phyloP scores from a whole-genome alignment of 441 rosid species.

The Pelargonium exstipulatum region DNA sequence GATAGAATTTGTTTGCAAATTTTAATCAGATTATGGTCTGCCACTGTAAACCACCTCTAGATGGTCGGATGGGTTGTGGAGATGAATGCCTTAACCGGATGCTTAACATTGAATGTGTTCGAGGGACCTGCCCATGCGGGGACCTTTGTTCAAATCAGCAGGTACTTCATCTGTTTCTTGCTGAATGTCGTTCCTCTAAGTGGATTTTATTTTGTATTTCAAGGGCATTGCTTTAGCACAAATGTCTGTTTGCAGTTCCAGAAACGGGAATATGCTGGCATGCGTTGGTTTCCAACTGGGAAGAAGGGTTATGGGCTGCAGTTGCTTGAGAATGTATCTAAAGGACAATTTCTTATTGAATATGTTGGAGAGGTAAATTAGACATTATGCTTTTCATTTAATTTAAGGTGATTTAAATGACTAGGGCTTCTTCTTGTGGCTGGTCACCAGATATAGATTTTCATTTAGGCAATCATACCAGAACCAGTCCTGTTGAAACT shows the following conservation, averaged over 20 bases:
- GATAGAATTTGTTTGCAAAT: slow-evolving; percentile 16
- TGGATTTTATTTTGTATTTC: slow-evolving; percentile 11
- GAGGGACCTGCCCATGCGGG: slow-evolving; percentile 88
- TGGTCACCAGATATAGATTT: no score
- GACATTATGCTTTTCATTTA: background rate
- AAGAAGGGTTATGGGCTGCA: slow-evolving; percentile 96
- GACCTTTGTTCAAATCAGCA: slow-evolving; percentile 89
- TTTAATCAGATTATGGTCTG: slow-evolving; percentile 85
- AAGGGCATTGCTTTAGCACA: slow-evolving; percentile 23
- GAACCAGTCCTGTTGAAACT: no score
- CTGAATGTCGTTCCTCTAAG: background rate
- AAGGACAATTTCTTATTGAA: slow-evolving; percentile 85
- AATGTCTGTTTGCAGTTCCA: slow-evolving; percentile 68
- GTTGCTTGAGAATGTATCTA: slow-evolving; percentile 57
- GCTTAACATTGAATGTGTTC: slow-evolving; percentile 93
- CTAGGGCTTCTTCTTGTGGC: no score
- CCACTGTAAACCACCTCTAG: slow-evolving; percentile 63
- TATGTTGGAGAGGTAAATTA: slow-evolving; percentile 91
- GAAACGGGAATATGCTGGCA: slow-evolving; percentile 62
- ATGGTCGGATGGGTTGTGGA: slow-evolving; percentile 68
- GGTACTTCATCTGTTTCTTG: slow-evolving; percentile 36
- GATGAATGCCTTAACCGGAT: slow-evolving; percentile 93
- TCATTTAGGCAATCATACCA: no score
- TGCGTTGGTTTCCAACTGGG: slow-evolving; percentile 75
- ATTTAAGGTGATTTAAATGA: no score